Evolutionary conservation across 352 stramenopile species (phyloP).

Genomic region (Globisporangium alternatum): DNA sequence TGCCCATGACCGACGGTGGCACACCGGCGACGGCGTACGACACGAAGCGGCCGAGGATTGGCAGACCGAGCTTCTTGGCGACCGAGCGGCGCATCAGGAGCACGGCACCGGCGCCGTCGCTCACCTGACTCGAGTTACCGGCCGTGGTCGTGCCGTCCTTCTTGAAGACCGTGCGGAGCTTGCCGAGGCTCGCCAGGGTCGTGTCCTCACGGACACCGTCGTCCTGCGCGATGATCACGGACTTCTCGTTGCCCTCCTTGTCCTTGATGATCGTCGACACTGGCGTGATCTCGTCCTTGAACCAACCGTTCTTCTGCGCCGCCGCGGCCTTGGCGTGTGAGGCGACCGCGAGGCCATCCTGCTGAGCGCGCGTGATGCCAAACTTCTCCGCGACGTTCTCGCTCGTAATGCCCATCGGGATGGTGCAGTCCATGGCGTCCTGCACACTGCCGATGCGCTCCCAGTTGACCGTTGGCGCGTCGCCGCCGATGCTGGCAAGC

Average conservation of each 20-base stretch:
- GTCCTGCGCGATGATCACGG: constrained; percentile 71
- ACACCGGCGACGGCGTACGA: constrained; percentile 83
- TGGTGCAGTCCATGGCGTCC: constrained; percentile 78
- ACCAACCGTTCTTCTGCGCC: constrained; percentile 80
- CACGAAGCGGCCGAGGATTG: constrained; percentile 83
- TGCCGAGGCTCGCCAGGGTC: constrained; percentile 59
- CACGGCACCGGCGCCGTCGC: constrained; percentile 84
- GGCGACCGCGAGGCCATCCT: constrained; percentile 75
- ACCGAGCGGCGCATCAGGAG: constrained; percentile 83
- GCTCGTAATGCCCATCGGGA: constrained; percentile 85
- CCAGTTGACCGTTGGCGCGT: constrained; percentile 62
- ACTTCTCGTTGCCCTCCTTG: constrained; percentile 78
- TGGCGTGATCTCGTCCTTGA: constrained; percentile 88
- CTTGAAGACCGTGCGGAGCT: constrained; percentile 83
- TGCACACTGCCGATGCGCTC: constrained; percentile 45
- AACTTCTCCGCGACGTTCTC: constrained; percentile 86
- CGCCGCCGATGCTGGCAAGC: constrained; percentile 45
- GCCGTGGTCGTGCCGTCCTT: constrained; percentile 74
- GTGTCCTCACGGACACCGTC: constrained; percentile 70
- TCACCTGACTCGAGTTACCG: constrained; percentile 87
- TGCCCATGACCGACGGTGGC: constrained; percentile 85
- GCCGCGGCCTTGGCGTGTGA: constrained; percentile 74
- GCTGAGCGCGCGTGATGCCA: constrained; percentile 61
- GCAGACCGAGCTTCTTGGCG: constrained; percentile 76
- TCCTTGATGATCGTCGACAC: constrained; percentile 70